A percentile compares a stretch with the other conserved stretches of the same genome.
Conservation (phyloP, 495 filamentous ascomycete genomes). For the Friedmanniomyces endolithicus region DNA sequence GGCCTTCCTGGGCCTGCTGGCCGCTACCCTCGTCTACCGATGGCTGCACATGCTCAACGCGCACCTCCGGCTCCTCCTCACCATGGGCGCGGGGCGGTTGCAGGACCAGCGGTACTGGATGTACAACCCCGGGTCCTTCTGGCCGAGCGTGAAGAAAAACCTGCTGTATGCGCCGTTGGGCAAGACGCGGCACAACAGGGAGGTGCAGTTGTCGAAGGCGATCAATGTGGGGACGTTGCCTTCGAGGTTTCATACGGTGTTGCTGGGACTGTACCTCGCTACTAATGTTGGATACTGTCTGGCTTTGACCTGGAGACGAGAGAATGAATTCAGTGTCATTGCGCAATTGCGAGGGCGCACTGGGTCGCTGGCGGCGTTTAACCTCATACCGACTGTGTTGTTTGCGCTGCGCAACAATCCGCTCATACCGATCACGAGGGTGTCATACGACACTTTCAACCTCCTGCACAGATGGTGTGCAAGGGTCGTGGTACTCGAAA, state of each 20-base stretch:
- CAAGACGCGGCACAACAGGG: slow-evolving; percentile 73
- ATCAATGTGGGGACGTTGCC: slow-evolving; percentile 83
- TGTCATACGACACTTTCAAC: slow-evolving; percentile 97
- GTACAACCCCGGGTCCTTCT: slow-evolving; percentile 50
- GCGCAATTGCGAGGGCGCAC: slow-evolving; percentile 70
- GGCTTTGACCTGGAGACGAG: slow-evolving; percentile 49
- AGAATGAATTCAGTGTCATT: slow-evolving; percentile 35
- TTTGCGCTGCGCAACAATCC: slow-evolving; percentile 89
- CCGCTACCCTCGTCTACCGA: slow-evolving; percentile 44
- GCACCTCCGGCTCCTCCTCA: slow-evolving; percentile 59
- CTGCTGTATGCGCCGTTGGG: slow-evolving; percentile 72
- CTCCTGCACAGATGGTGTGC: slow-evolving; percentile 91
- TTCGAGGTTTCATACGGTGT: slow-evolving; percentile 65
- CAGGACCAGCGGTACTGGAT: slow-evolving; percentile 48
- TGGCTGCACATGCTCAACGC: slow-evolving; percentile 50
- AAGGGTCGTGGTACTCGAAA: slow-evolving; percentile 69
- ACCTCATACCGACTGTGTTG: slow-evolving; percentile 83
- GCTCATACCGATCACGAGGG: slow-evolving; percentile 63
- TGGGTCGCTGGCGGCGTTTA: slow-evolving; percentile 69
- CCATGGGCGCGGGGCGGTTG: slow-evolving; percentile 35
- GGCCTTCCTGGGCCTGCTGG: slow-evolving; percentile 38
- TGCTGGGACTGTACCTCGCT: slow-evolving; percentile 58
- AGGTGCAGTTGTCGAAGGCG: slow-evolving; percentile 75
- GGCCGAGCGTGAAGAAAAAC: slow-evolving; percentile 65
- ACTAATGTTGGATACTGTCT: slow-evolving; percentile 72